Evolutionary conservation across 208 protist genomes (phyloP).

Genomic region (Crithidia sp.): DNA sequence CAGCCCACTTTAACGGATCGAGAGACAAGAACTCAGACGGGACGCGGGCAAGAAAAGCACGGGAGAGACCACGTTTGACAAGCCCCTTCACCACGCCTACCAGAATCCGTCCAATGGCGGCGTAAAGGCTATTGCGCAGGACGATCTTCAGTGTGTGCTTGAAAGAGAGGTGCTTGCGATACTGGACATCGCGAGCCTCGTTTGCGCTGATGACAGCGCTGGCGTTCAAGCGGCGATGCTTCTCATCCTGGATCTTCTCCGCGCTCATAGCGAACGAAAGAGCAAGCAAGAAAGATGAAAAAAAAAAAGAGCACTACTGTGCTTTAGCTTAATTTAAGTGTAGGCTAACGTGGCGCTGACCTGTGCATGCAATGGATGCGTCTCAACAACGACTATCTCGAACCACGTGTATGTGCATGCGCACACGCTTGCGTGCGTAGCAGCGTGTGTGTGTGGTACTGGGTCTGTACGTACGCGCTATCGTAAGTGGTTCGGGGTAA

Average conservation of each 20-base stretch:
- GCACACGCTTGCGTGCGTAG: too few species aligned
- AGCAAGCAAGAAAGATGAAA: not conserved
- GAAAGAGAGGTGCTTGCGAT: slow-evolving; percentile 43
- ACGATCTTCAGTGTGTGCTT: slow-evolving; percentile 56
- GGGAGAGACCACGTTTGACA: slow-evolving; percentile 50
- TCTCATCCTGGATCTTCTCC: slow-evolving; percentile 4
- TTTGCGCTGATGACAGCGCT: slow-evolving; percentile 10
- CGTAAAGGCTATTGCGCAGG: slow-evolving; percentile 72
- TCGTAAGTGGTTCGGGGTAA: too few species aligned
- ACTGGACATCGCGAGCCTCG: slow-evolving; percentile 25
- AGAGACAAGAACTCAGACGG: slow-evolving; percentile 73
- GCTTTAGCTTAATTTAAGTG: not conserved
- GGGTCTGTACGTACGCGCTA: too few species aligned
- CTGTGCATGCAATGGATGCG: too few species aligned
- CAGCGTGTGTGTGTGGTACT: too few species aligned
- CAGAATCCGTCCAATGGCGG: slow-evolving; percentile 58
- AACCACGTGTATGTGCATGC: too few species aligned
- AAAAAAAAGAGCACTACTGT: slow-evolving; percentile 10
- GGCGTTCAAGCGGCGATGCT: not conserved
- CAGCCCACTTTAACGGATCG: slow-evolving; percentile 81
- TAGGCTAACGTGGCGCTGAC: too few species aligned
- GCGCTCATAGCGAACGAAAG: not conserved
- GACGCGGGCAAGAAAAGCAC: slow-evolving; percentile 37
- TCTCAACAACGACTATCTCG: too few species aligned
- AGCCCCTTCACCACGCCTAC: slow-evolving; percentile 74